Percentiles rank a stretch among this genome's conserved stretches.
Evolutionary conservation across 306 rosid species (phyloP).

Genomic region (Malus domestica): ASM211411v1 NC_041794.1:2601001-2601500

Average conservation of each 20-base stretch:
- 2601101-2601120: neutral
- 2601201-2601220: conserved; percentile 13
- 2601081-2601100: neutral
- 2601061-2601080: conserved; percentile 4
- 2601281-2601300: neutral
- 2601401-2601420: conserved; percentile 14
- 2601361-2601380: conserved; percentile 33
- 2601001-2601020: neutral
- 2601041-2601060: conserved; percentile 7
- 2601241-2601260: conserved; percentile 22
- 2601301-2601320: conserved; percentile 24
- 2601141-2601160: neutral
- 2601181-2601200: neutral
- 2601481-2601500: neutral
- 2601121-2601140: neutral
- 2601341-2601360: conserved; percentile 10
- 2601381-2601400: conserved; percentile 31
- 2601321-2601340: conserved; percentile 8
- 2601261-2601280: conserved; percentile 25
- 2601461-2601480: neutral
- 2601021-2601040: conserved; percentile 6
- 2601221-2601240: conserved; percentile 7
- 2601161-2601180: neutral
- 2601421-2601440: neutral
- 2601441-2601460: neutral